Evolutionary conservation across 2,329 filamentous ascomycete species (phyloP).

Genomic region (Penicillium brasilianum): DNA sequence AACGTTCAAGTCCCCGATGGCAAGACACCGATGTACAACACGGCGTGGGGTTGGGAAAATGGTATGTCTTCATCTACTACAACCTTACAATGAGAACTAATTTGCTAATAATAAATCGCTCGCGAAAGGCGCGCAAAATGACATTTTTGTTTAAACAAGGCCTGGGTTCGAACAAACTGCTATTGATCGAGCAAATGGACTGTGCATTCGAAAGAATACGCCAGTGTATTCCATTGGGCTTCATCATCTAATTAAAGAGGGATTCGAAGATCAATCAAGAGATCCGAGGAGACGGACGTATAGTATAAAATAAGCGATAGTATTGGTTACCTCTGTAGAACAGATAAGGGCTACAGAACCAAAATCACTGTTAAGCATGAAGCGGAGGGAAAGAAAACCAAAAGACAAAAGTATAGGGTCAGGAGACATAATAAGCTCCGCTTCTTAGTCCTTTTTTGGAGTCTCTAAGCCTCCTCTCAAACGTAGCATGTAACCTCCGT

Average conservation of each 20-base stretch:
- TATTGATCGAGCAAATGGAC: neutral
- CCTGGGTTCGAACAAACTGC: neutral
- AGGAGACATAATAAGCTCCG: too few relatives aligned
- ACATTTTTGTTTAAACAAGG: slow-evolving; percentile 10
- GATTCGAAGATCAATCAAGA: neutral
- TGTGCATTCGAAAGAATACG: neutral
- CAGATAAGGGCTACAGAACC: neutral
- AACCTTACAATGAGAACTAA: slow-evolving; percentile 1
- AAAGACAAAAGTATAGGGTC: too few relatives aligned
- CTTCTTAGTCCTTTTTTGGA: too few relatives aligned
- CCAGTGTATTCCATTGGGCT: neutral
- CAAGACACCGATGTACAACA: slow-evolving; percentile 27
- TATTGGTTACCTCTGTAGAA: neutral
- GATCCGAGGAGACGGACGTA: neutral
- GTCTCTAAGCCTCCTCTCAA: too few relatives aligned
- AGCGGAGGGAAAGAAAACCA: too few relatives aligned
- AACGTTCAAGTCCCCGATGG: slow-evolving; percentile 21
- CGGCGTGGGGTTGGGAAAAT: slow-evolving; percentile 21
- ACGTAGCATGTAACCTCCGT: too few relatives aligned
- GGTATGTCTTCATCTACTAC: slow-evolving; percentile 18
- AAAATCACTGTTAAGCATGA: too few relatives aligned
- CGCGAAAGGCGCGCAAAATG: slow-evolving; percentile 10
- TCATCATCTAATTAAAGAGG: neutral
- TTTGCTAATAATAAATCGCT: slow-evolving; percentile 1
- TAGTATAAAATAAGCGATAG: slow-evolving; percentile 1